These are phyloP conservation scores for Cryphonectria naterciae DNA, from an alignment of 2,329 filamentous ascomycete genomes.

Conservation along the genomic window DNA sequence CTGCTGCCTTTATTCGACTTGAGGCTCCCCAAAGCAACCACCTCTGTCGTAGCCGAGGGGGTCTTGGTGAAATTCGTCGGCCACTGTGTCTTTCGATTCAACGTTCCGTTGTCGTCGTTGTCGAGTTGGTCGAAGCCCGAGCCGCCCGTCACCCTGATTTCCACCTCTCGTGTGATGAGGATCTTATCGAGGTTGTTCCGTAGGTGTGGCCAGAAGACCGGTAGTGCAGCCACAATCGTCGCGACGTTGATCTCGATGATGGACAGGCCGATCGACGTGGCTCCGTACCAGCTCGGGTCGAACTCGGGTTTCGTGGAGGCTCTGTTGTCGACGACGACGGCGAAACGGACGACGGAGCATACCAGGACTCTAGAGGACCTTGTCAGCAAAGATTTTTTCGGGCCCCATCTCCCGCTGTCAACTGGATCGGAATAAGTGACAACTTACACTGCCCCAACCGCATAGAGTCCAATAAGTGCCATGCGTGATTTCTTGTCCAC, in stretches of 20 bases:
- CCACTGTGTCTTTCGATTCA: background rate
- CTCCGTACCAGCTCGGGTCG: constrained; percentile 37
- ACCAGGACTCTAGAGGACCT: constrained; percentile 28
- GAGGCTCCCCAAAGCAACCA: background rate
- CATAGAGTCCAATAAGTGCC: constrained; percentile 18
- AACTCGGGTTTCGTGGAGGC: constrained; percentile 31
- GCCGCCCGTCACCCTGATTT: constrained; percentile 28
- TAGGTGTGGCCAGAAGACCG: constrained; percentile 39
- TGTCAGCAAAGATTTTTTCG: background rate
- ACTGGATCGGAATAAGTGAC: background rate
- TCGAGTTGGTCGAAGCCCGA: constrained; percentile 3
- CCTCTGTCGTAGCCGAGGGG: background rate
- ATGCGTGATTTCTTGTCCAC: constrained; percentile 14
- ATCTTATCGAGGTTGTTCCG: constrained; percentile 33
- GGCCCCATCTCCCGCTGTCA: background rate
- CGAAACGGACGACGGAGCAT: constrained; percentile 34
- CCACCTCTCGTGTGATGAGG: constrained; percentile 35
- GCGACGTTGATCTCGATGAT: constrained; percentile 37
- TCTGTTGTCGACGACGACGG: constrained; percentile 31
- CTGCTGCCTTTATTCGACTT: background rate
- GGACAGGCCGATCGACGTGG: constrained; percentile 32
- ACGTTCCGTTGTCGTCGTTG: background rate
- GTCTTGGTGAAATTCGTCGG: background rate
- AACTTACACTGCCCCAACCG: constrained; percentile 28
- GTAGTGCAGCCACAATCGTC: constrained; percentile 35